Conservation (phyloP, 1,139 yeast species). For the Suhomyces kunorum region DNA sequence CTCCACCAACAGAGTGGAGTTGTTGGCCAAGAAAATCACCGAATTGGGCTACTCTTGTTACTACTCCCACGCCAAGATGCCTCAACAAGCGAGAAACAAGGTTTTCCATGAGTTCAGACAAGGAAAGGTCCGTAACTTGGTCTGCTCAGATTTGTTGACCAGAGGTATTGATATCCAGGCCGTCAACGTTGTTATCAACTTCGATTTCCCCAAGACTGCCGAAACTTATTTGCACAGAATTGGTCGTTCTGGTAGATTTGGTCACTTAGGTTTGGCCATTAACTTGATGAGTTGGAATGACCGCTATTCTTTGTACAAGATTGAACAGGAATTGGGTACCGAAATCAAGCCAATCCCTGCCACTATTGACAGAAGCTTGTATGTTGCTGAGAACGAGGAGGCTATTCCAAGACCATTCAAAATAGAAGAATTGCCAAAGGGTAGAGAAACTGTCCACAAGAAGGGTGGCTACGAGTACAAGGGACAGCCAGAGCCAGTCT, state of each 20-base stretch:
- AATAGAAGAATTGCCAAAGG: conserved; percentile 62
- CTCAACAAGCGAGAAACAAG: conserved; percentile 94
- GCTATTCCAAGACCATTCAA: conserved; percentile 88
- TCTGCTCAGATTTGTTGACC: conserved; percentile 92
- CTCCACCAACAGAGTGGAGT: conserved; percentile 93
- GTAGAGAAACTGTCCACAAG: conserved; percentile 41
- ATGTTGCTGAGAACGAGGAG: conserved; percentile 79
- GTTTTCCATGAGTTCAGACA: conserved; percentile 98
- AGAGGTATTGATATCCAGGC: conserved; percentile 99
- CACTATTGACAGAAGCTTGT: conserved; percentile 79
- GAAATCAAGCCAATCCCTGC: conserved; percentile 97
- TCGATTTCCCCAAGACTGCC: conserved; percentile 97
- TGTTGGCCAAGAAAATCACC: conserved; percentile 91
- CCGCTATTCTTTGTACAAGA: conserved; percentile 87
- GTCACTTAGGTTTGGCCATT: conserved; percentile 96
- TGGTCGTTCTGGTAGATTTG: conserved; percentile 99
- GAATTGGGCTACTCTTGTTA: conserved; percentile 96
- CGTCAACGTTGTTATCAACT: conserved; percentile 95
- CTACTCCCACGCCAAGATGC: conserved; percentile 97
- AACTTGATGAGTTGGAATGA: conserved; percentile 97
- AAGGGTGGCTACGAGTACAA: conserved; percentile 48
- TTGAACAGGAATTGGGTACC: conserved; percentile 96
- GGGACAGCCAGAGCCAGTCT: conserved; percentile 47
- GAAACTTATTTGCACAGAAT: conserved; percentile 97
- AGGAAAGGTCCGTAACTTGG: conserved; percentile 95